These are phyloP conservation scores for Hymenoscyphus fructigenus DNA, from an alignment of 2,329 filamentous ascomycete genomes.

Conservation along the genomic window DNA sequence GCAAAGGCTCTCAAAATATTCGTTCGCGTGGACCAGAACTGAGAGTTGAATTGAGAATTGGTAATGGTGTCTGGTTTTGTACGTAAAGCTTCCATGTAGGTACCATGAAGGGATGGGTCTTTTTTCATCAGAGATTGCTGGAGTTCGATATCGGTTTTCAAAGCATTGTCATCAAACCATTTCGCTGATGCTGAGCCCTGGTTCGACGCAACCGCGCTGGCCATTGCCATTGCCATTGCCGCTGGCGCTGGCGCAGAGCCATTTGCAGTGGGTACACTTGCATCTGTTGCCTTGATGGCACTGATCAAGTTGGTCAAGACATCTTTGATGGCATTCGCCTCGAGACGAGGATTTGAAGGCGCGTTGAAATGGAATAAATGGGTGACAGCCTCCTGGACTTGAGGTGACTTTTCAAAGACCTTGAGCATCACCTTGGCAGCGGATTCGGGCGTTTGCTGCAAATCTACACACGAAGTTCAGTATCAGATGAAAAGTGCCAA, in stretches of 20 bases:
- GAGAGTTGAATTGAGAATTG: constrained; percentile 76
- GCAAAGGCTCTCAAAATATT: constrained; percentile 86
- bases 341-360: constrained; percentile 67
- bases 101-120: constrained; percentile 71
- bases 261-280: constrained; percentile 34
- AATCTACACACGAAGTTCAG: constrained; percentile 54
- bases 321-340: constrained; percentile 85
- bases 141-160: constrained; percentile 76
- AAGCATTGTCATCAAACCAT: constrained; percentile 77
- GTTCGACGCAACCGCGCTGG: constrained; percentile 62
- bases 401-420: constrained; percentile 72
- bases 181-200: constrained; percentile 48
- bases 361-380: constrained; percentile 92
- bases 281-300: constrained; percentile 49
- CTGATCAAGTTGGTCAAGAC: constrained; percentile 72
- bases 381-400: constrained; percentile 59
- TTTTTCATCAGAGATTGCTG: constrained; percentile 87
- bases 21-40: constrained; percentile 92
- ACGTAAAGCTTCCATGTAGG: constrained; percentile 80
- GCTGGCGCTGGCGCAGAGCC: constrained; percentile 53
- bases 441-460: constrained; percentile 91
- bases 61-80: constrained; percentile 84
- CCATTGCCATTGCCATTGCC: constrained; percentile 77
- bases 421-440: constrained; percentile 91
- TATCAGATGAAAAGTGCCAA: constrained; percentile 13